Base-by-base conservation (phyloP, 2,329 filamentous ascomycete genomes). In the Pyrenophora teres region DNA sequence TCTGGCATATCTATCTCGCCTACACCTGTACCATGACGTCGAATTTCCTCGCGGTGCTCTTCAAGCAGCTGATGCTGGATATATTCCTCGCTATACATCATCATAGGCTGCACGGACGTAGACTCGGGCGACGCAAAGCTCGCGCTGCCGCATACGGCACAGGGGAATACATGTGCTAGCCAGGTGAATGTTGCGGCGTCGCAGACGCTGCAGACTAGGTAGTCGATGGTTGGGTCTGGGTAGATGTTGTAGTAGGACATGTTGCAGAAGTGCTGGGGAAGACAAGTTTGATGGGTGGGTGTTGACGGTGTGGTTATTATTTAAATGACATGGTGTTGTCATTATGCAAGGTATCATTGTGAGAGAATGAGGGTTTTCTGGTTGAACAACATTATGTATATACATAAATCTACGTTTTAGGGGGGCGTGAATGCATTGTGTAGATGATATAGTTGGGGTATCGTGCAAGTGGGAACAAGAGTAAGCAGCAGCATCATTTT, bases 231-330 rank as follows among this genome's bases (percentile, higher is more conserved):
- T 13, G 36, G 18, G 3, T 50, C 16, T 2, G 46, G 43, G 32
- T 60, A 46, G n/a, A 52, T 12, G 6, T 47, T 33, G 25, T 51
- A 56, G n/a, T 36, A 45, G 3, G 54, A 62, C 52, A 56, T 60
- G 2, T 18, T 40, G 6, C 27, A 25, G 8, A 3, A 4, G 6
- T 15, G 13, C 21, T 13, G 12, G 2, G 6, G 10, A n/a, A 9
- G 15, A 4, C 16, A 10, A 8, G 18, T 40, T 51, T 1, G 4
- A 7, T 23, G 7, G 21, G 21, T 15, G 21, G 4, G 21, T 23
- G 21, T 23, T 23, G 7, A 7, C 4, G 1, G 21, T 23, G 21
- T 23, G 21, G 21, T 4, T 23, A 23, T 23, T 23, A 23, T 23
- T 23, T 23, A 15, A 15, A 15, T 15, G 15, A 15, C 15, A 15